Conservation (phyloP, 306 rosid species). For the Acacia confusa region DNA sequence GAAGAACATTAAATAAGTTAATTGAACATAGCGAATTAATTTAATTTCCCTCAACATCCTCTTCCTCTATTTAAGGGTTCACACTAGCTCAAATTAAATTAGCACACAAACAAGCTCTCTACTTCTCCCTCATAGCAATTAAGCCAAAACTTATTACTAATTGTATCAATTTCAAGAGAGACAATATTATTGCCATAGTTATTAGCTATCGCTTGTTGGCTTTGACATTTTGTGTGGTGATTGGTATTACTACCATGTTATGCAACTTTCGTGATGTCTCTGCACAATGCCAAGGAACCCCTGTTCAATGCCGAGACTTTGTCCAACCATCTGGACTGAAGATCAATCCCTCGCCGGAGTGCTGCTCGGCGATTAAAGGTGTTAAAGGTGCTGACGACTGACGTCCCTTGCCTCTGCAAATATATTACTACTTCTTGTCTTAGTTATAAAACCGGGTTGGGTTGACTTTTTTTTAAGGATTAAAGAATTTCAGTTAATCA, state of each 20-base stretch:
- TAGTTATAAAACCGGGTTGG: no score
- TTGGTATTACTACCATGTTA: neutral
- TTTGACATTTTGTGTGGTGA: neutral
- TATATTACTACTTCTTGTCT: no score
- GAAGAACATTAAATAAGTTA: neutral
- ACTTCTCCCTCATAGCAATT: no score
- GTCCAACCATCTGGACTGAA: neutral
- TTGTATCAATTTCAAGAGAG: neutral
- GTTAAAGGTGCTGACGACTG: no score
- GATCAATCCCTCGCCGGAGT: neutral
- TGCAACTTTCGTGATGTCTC: neutral
- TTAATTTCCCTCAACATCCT: neutral
- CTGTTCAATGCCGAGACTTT: neutral
- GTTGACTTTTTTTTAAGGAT: no score
- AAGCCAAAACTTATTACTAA: neutral
- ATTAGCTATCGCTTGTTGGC: neutral
- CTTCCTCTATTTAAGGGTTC: neutral
- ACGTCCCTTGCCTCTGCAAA: constrained; percentile 1
- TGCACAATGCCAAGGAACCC: neutral
- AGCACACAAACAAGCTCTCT: neutral
- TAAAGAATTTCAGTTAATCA: no score
- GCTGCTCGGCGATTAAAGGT: neutral
- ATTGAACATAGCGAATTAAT: neutral
- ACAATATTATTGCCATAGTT: neutral
- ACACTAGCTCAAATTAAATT: neutral